A percentile compares a stretch with the other conserved stretches of the same genome.
These are phyloP conservation scores for Chaetomium sp. DNA, from an alignment of 2,329 filamentous ascomycete genomes.

Conservation along the genomic window DNA sequence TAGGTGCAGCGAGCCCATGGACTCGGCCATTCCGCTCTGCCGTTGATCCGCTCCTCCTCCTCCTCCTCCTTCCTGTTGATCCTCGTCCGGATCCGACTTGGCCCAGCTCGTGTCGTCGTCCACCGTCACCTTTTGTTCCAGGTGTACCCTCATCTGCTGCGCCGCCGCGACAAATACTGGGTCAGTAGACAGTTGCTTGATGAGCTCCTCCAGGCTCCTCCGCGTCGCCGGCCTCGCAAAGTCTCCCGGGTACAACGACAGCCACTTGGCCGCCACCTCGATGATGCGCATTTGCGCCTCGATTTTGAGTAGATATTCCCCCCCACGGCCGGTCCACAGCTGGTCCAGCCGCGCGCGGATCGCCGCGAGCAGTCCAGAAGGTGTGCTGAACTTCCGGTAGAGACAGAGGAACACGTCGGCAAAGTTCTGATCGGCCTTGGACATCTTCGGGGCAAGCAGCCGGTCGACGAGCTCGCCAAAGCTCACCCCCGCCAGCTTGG, in stretches of 20 bases:
- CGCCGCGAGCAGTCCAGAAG: conserved; percentile 67
- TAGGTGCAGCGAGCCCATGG: conserved; percentile 43
- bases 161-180: conserved; percentile 80
- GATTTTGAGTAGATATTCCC: conserved; percentile 68
- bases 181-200: conserved; percentile 64
- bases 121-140: conserved; percentile 66
- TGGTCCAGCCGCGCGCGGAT: conserved; percentile 71
- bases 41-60: conserved; percentile 20
- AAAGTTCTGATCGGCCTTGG: conserved; percentile 84
- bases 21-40: conserved; percentile 35
- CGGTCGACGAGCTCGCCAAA: conserved; percentile 78
- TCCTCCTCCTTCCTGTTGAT: conserved; percentile 21
- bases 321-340: conserved; percentile 58
- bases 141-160: conserved; percentile 73
- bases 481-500: conserved; percentile 46
- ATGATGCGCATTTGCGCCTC: conserved; percentile 78
- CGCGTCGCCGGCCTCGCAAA: conserved; percentile 75
- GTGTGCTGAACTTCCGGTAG: conserved; percentile 88
- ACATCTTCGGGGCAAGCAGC: conserved; percentile 74
- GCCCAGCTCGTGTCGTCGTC: conserved; percentile 94
- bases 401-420: conserved; percentile 82
- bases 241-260: conserved; percentile 83
- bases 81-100: conserved; percentile 60
- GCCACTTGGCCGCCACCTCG: conserved; percentile 81
- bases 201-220: conserved; percentile 66